phyloP scores from a whole-genome alignment of 2,329 filamentous ascomycete species.

The Aspergillus fijiensis region DNA sequence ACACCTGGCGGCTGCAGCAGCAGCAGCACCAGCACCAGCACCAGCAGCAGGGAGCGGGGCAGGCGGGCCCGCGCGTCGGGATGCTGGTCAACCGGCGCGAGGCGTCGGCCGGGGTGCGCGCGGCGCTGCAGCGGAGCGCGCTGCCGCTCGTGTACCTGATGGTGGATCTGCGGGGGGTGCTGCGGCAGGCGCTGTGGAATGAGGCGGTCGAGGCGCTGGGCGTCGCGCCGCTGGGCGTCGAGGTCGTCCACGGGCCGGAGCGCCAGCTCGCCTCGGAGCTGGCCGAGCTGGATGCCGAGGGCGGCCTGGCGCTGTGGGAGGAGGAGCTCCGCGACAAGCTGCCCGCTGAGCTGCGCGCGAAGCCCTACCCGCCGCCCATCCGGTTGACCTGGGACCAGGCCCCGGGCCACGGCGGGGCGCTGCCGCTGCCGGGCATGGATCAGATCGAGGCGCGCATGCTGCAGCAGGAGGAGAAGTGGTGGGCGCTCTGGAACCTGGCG shows the following conservation, averaged over 20 bases:
- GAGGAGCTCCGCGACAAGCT: slow-evolving; percentile 37
- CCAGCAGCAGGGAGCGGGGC: neutral
- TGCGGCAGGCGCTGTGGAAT: slow-evolving; percentile 50
- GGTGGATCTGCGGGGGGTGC: slow-evolving; percentile 37
- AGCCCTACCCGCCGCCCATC: neutral
- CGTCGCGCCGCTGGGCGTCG: slow-evolving; percentile 40
- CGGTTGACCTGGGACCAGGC: slow-evolving; percentile 11
- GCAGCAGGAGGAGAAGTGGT: slow-evolving; percentile 28
- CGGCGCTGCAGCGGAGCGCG: slow-evolving; percentile 65
- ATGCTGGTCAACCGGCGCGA: slow-evolving; percentile 67
- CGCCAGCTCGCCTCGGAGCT: too few relatives aligned
- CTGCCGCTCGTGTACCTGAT: slow-evolving; percentile 68
- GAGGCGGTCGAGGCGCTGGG: slow-evolving; percentile 39
- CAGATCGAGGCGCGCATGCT: slow-evolving; percentile 28
- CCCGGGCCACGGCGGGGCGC: too few relatives aligned
- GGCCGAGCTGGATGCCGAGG: too few relatives aligned
- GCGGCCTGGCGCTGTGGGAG: slow-evolving; percentile 14
- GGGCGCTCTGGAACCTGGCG: slow-evolving; percentile 27
- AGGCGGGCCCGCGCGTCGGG: slow-evolving; percentile 49
- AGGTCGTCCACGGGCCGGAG: slow-evolving; percentile 31
- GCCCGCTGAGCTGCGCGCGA: slow-evolving; percentile 7
- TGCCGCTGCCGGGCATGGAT: slow-evolving; percentile 27
- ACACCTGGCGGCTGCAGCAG: slow-evolving; percentile 33
- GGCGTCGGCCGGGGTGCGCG: slow-evolving; percentile 75
- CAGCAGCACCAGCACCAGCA: too few relatives aligned